These are phyloP conservation scores for Pyricularia sp. DNA, from an alignment of 2,329 filamentous ascomycete genomes.

Conservation along the genomic window DNA sequence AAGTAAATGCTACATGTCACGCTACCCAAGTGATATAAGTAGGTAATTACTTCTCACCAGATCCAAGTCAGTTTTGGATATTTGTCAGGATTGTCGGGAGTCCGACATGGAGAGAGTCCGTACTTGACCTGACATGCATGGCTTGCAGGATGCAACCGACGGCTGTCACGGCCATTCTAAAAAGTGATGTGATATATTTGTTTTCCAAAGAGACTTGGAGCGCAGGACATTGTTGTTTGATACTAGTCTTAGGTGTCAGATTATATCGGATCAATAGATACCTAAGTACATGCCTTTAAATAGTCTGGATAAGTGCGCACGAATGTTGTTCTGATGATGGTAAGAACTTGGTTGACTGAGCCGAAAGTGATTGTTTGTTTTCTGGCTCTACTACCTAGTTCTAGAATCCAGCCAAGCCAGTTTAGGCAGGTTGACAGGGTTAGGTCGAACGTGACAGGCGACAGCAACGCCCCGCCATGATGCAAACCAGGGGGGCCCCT, in stretches of 20 bases:
- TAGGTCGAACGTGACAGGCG: neutral
- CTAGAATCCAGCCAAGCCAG: neutral
- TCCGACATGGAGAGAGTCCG: slow-evolving; percentile 6
- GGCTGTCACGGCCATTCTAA: neutral
- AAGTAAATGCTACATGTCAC: neutral
- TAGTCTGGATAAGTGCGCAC: too few relatives aligned
- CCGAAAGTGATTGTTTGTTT: neutral
- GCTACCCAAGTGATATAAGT: neutral
- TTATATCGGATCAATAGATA: neutral
- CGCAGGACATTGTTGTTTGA: neutral
- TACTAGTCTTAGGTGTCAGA: neutral
- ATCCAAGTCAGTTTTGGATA: neutral
- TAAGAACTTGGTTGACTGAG: neutral
- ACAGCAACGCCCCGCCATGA: too few relatives aligned
- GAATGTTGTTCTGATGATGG: too few relatives aligned
- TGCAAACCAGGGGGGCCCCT: too few relatives aligned
- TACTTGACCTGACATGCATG: neutral
- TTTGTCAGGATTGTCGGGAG: neutral
- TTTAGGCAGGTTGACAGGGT: neutral
- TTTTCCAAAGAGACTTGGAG: neutral
- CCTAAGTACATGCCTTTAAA: too few relatives aligned
- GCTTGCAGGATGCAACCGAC: neutral
- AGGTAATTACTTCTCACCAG: neutral
- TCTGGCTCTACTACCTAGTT: neutral
- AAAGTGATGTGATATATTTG: neutral